phyloP scores from a whole-genome alignment of 1,284 basidiomycete genomes.

The Pisolithus thermaeus region DNA sequence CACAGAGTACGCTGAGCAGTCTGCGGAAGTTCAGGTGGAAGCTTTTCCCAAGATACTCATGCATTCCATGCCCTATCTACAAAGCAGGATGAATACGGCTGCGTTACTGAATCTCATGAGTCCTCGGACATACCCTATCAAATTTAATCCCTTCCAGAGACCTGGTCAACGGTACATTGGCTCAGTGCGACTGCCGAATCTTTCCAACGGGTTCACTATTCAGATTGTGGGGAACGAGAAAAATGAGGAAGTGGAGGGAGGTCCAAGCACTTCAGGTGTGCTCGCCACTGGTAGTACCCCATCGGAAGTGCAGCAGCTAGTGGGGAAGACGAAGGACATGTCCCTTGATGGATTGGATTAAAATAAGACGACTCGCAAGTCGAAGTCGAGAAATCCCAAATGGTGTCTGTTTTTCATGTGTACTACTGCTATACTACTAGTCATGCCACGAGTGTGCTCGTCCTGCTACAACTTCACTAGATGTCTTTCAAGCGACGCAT shows the following conservation, averaged over 20 bases:
- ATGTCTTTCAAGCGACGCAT: constrained; percentile 81
- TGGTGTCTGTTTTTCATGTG: too few species aligned
- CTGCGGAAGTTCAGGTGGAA: constrained; percentile 28
- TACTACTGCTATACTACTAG: too few species aligned
- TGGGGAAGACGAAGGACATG: constrained; percentile 12
- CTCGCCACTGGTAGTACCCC: neutral
- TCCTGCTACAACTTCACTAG: constrained; percentile 30
- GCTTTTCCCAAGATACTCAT: constrained; percentile 25
- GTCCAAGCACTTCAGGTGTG: neutral
- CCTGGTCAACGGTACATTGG: constrained; percentile 32
- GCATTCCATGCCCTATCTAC: constrained; percentile 18
- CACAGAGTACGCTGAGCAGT: constrained; percentile 39
- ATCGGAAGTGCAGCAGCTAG: constrained; percentile 9
- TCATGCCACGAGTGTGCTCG: too few species aligned
- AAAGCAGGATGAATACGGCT: constrained; percentile 16
- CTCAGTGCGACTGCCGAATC: constrained; percentile 28
- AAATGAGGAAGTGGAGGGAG: constrained; percentile 1
- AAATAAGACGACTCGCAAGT: neutral
- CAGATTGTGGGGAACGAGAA: constrained; percentile 22
- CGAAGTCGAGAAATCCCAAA: too few species aligned
- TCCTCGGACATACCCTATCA: constrained; percentile 27
- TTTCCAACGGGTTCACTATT: constrained; percentile 36
- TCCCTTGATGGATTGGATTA: constrained; percentile 25
- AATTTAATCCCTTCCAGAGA: constrained; percentile 34
- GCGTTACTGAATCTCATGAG: constrained; percentile 21